Conservation (phyloP, 2,329 filamentous ascomycete genomes). For the Knoxdaviesia capensis region DNA sequence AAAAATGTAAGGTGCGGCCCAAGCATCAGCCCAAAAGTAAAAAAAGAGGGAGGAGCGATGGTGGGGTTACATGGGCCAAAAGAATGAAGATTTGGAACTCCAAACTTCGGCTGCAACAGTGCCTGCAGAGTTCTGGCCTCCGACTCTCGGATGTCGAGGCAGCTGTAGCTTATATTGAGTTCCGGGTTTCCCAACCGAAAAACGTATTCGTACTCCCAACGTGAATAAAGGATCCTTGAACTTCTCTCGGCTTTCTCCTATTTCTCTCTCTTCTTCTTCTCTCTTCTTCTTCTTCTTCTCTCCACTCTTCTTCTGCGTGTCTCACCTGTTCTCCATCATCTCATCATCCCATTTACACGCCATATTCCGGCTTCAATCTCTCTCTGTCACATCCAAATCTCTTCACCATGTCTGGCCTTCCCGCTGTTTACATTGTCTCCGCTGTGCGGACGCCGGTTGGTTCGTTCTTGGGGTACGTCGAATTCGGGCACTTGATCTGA, state of each 20-base stretch:
- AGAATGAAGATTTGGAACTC: too few species aligned
- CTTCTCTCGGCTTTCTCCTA: conserved; percentile 4
- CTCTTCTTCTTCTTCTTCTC: conserved; percentile 3
- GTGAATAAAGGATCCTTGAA: not conserved
- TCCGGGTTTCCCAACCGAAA: too few species aligned
- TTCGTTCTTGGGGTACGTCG: conserved; percentile 68
- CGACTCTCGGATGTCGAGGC: too few species aligned
- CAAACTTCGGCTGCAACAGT: too few species aligned
- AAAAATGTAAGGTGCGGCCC: too few species aligned
- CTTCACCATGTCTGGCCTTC: conserved; percentile 52
- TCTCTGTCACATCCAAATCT: conserved; percentile 1
- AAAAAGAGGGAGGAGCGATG: too few species aligned
- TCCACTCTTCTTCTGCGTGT: conserved; percentile 3
- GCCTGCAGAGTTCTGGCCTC: too few species aligned
- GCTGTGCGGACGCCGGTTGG: conserved; percentile 79
- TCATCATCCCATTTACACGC: conserved; percentile 3
- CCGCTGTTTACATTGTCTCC: conserved; percentile 90
- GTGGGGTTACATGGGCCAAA: too few species aligned
- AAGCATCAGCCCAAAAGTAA: too few species aligned
- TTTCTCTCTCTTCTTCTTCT: conserved; percentile 4
- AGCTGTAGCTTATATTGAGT: too few species aligned
- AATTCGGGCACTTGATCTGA: not conserved
- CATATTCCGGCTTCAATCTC: not conserved
- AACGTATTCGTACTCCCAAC: too few species aligned
- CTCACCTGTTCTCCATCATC: conserved; percentile 3